phyloP scores from a whole-genome alignment of 2,329 filamentous ascomycete species.

The Fusarium sp. region DNA sequence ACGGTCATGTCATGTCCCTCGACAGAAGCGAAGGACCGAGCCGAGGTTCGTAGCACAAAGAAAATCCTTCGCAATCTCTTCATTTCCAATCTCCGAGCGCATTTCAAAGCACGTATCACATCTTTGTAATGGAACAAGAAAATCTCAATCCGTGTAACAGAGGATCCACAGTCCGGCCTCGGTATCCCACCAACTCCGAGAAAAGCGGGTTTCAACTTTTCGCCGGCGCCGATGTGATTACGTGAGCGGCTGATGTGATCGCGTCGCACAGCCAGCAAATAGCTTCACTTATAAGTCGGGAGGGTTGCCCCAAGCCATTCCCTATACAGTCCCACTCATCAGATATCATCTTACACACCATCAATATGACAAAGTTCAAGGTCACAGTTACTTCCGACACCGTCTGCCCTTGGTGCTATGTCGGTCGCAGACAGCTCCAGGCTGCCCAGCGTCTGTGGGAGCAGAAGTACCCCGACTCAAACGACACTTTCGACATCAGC shows the following conservation, averaged over 20 bases:
- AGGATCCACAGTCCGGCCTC: slow-evolving; percentile 18
- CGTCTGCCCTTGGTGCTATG: slow-evolving; percentile 62
- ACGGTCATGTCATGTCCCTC: background rate
- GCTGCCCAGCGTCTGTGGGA: slow-evolving; percentile 56
- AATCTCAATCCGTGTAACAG: background rate
- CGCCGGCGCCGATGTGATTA: slow-evolving; percentile 15
- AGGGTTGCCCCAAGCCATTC: background rate
- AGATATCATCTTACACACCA: slow-evolving; percentile 2
- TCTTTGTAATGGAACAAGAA: background rate
- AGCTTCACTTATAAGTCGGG: slow-evolving; percentile 12
- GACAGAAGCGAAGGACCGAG: background rate
- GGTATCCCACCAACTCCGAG: slow-evolving; percentile 29
- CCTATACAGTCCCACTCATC: background rate
- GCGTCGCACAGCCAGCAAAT: background rate
- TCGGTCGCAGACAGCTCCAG: slow-evolving; percentile 58
- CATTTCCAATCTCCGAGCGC: background rate
- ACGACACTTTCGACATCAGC: slow-evolving; percentile 67
- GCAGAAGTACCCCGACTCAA: slow-evolving; percentile 51
- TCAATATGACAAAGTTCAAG: slow-evolving; percentile 66
- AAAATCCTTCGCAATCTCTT: background rate
- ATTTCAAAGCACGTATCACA: slow-evolving; percentile 14
- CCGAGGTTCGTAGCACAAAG: background rate
- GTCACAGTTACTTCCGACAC: slow-evolving; percentile 61
- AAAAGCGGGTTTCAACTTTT: slow-evolving; percentile 4
- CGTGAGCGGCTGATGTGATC: slow-evolving; percentile 32